These are phyloP conservation scores for Aspergillus hancockii DNA, from an alignment of 495 filamentous ascomycete species.

Conservation along the genomic window DNA sequence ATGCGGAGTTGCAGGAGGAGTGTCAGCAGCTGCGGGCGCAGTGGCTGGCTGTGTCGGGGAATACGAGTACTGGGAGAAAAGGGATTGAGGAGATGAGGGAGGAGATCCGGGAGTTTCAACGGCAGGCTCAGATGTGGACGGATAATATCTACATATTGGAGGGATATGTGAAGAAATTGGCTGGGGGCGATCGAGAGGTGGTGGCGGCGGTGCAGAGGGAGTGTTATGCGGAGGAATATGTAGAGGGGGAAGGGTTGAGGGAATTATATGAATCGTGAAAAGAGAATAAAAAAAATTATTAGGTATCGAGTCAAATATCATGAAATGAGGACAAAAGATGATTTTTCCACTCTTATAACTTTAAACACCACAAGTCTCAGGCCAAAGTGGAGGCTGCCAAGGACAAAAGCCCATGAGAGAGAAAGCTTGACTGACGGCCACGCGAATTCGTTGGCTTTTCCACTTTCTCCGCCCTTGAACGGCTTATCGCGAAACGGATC, in stretches of 20 bases:
- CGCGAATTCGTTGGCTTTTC: conserved; percentile 4
- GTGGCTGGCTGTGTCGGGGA: conserved; percentile 23
- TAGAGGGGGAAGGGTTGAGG: conserved; percentile 60
- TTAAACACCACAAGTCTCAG: not conserved
- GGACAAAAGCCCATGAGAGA: conserved; percentile 3
- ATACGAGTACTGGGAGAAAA: conserved; percentile 48
- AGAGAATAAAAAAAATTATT: conserved; percentile 3
- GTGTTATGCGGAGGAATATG: conserved; percentile 65
- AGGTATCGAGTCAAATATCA: conserved; percentile 11
- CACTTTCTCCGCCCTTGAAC: not conserved
- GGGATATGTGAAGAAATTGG: conserved; percentile 53
- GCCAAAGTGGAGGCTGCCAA: conserved; percentile 23
- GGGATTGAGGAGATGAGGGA: conserved; percentile 52
- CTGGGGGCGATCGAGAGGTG: conserved; percentile 52
- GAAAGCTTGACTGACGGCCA: conserved; percentile 6
- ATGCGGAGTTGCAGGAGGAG: conserved; percentile 30
- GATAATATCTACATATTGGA: conserved; percentile 69
- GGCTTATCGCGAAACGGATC: not conserved
- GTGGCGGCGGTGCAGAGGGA: conserved; percentile 52
- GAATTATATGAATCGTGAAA: conserved; percentile 31
- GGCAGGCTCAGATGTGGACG: conserved; percentile 54
- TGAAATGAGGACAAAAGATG: no score
- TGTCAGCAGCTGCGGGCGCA: conserved; percentile 25
- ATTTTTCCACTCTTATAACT: not conserved
- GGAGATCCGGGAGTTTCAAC: conserved; percentile 48